Base-by-base conservation (phyloP, 1,139 yeast genomes). In the Barnettozyma hawaiiensis region DNA sequence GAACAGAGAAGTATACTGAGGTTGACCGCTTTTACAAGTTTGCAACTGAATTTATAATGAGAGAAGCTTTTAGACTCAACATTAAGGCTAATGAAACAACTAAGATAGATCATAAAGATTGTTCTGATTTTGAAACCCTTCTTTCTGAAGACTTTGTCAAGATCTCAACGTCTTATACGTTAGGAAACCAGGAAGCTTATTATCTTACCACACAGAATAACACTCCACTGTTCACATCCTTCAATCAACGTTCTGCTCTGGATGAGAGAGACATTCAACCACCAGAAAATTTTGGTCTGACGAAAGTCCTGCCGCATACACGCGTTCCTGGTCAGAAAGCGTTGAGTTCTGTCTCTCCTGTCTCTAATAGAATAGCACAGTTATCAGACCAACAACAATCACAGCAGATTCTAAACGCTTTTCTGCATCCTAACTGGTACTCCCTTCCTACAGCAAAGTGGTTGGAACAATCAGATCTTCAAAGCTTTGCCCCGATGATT, bases 391-490 rank as follows among this genome's bases (percentile, higher is more conserved):
- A 75, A 42, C 71, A 81, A 18, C 84, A 85, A 8, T 75, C 78
- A 2, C 74, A 85, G 1, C 85, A 82, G 50, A 74, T 87, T 45
- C 68, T 87, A 62, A 73, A 76, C 40, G 78, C 76, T 45, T 85
- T 85, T 58, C 72, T 83, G 53, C 96, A 89, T 61, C 96, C 97
- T 12, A 85, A 84, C 48, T 85, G 95, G 85, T 82, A 82, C 52
- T 80, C 87, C 8, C 67, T 90, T 40, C 86, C 94, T 7, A 74
- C 85, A 7, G 82, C 96, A 1, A 78, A 78, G 40, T 92, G 97
- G 97, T 65, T 90, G 42, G 74, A 75, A 41, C 81, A 81, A 41
- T 80, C 81, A 40, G 73, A 73, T 9, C 76, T 73, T 47, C 72
- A 74, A 44, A 76, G 87, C 11, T 90, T 87, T 73, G 95, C 94